phyloP scores from a whole-genome alignment of 768 basidiomycete genomes.

The Floccularia luteovirens region DNA sequence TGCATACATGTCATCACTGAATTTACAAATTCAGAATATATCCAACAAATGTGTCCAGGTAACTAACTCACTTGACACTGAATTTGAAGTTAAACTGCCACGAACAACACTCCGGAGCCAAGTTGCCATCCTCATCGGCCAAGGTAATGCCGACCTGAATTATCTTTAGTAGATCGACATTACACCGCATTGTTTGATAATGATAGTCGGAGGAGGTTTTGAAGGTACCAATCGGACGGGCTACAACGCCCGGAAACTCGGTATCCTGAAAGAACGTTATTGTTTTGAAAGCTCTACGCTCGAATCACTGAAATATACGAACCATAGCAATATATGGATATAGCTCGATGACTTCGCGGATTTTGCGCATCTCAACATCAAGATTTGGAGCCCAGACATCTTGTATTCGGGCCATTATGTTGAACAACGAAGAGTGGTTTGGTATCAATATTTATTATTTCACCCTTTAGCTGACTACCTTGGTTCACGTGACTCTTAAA shows the following conservation, averaged over 20 bases:
- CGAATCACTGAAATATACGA: too few relatives aligned
- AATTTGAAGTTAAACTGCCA: conserved; percentile 99
- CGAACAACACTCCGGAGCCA: conserved; percentile 83
- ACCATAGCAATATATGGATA: conserved; percentile 97
- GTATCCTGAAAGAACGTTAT: conserved; percentile 74
- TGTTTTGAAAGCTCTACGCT: too few relatives aligned
- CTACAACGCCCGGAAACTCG: conserved; percentile 98
- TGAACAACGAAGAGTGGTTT: too few relatives aligned
- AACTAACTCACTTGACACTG: conserved; percentile 64
- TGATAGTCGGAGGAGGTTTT: conserved; percentile 98
- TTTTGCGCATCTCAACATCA: conserved; percentile 84
- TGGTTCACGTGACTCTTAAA: too few relatives aligned
- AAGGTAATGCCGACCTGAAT: conserved; percentile 96
- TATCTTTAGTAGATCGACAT: conserved; percentile 96
- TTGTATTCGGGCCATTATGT: conserved; percentile 81
- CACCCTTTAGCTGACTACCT: too few relatives aligned
- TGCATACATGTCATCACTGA: conserved; percentile 95
- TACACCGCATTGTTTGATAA: conserved; percentile 99
- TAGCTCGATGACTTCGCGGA: conserved; percentile 80
- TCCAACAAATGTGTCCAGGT: not conserved
- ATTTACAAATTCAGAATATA: not conserved
- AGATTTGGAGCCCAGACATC: conserved; percentile 96
- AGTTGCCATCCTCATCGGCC: conserved; percentile 89
- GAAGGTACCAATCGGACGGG: conserved; percentile 92
- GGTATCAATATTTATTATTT: too few relatives aligned